A percentile compares a stretch with the other conserved stretches of the same genome.
phyloP scores from a whole-genome alignment of 2,329 filamentous ascomycete genomes.

The Paraphoma sp. region DNA sequence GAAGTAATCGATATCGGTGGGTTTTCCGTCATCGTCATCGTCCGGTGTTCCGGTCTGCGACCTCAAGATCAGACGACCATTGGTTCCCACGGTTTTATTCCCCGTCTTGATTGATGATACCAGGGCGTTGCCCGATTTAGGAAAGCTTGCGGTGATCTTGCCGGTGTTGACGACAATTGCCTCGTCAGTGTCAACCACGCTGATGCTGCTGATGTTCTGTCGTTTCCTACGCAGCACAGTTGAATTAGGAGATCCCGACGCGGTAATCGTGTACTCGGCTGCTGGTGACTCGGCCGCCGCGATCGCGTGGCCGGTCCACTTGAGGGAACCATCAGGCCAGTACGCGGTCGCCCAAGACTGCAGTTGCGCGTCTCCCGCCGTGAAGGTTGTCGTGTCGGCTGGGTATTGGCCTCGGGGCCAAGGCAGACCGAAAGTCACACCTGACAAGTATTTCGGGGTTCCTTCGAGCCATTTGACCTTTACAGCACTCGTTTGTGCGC shows the following conservation, averaged over 20 bases:
- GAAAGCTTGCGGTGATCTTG: slow-evolving; percentile 42
- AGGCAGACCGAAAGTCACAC: slow-evolving; percentile 50
- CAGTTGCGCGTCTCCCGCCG: slow-evolving; percentile 38
- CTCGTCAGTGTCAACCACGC: slow-evolving; percentile 29
- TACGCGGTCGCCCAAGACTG: slow-evolving; percentile 66
- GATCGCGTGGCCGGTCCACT: slow-evolving; percentile 67
- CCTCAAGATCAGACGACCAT: slow-evolving; percentile 57
- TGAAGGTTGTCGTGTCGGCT: slow-evolving; percentile 45
- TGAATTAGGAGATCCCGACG: slow-evolving; percentile 30
- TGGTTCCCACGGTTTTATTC: slow-evolving; percentile 51
- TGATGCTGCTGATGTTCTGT: slow-evolving; percentile 23
- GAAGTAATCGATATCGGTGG: slow-evolving; percentile 50
- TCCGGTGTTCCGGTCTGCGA: slow-evolving; percentile 58
- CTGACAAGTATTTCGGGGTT: slow-evolving; percentile 34
- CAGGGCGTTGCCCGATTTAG: slow-evolving; percentile 38
- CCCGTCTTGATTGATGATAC: slow-evolving; percentile 38
- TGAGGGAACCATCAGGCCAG: slow-evolving; percentile 67
- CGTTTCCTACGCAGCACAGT: slow-evolving; percentile 13
- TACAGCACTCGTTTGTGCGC: slow-evolving; percentile 24
- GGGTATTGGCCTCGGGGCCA: slow-evolving; percentile 48
- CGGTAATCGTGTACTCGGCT: slow-evolving; percentile 54
- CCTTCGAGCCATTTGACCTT: slow-evolving; percentile 43
- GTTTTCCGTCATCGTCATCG: slow-evolving; percentile 46
- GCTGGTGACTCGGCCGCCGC: slow-evolving; percentile 49
- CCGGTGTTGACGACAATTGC: slow-evolving; percentile 40